Evolutionary conservation across 306 rosid species (phyloP).

Genomic region (Abrus precatorius): DNA sequence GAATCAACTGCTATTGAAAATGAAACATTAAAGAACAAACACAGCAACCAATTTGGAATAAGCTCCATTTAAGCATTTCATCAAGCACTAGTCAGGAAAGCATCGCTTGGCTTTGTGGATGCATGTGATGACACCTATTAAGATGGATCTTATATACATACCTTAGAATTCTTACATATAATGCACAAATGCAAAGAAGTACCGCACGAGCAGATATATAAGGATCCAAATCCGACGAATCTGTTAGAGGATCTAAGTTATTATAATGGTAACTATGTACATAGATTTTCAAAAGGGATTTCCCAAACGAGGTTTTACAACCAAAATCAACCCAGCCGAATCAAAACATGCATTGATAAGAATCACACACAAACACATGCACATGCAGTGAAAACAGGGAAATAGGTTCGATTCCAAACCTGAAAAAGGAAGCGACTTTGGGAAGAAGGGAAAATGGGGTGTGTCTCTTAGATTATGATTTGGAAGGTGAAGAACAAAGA

Average conservation of each 20-base stretch:
- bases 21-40: neutral
- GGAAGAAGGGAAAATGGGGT: constrained; percentile 39
- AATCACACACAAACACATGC: neutral
- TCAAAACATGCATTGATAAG: constrained; percentile 6
- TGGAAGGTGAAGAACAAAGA: constrained; percentile 20
- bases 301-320: neutral
- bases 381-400: neutral
- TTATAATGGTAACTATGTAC: neutral
- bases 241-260: neutral
- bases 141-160: neutral
- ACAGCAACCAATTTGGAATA: constrained; percentile 16
- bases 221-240: constrained; percentile 25
- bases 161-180: neutral
- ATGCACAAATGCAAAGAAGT: neutral
- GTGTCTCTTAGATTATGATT: constrained; percentile 1
- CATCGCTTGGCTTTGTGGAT: constrained; percentile 17
- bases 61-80: constrained; percentile 30
- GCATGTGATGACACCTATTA: neutral
- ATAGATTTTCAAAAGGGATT: constrained; percentile 1
- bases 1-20: constrained; percentile 27
- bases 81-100: constrained; percentile 22
- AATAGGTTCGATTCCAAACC: constrained; percentile 38
- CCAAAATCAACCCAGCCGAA: constrained; percentile 15
- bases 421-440: constrained; percentile 45
- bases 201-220: neutral